Evolutionary conservation across 2,329 filamentous ascomycete genomes (phyloP).

Genomic region (Podosphaera leucotricha): DNA sequence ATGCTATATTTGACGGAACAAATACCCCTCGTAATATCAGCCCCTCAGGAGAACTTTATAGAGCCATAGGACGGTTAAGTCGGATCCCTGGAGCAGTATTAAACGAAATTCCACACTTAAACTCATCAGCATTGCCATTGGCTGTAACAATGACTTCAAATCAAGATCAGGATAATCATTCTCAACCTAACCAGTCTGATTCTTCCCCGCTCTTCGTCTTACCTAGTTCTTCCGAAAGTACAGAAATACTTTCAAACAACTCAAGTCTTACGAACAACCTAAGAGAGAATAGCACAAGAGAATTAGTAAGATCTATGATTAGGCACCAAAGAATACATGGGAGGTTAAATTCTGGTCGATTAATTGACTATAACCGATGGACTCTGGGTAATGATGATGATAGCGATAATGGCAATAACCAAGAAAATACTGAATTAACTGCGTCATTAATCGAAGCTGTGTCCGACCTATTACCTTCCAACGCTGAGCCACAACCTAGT

Average conservation of each 20-base stretch:
- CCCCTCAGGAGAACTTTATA: conserved; percentile 21
- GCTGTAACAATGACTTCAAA: conserved; percentile 12
- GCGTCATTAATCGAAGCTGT: conserved; percentile 12
- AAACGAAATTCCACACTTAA: conserved; percentile 5
- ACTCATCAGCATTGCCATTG: neutral
- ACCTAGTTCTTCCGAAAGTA: neutral
- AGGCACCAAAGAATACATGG: neutral
- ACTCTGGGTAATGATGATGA: conserved; percentile 3
- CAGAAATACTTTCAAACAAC: neutral
- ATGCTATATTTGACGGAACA: conserved; percentile 19
- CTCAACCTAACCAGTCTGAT: conserved; percentile 4
- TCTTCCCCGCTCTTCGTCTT: conserved; percentile 10
- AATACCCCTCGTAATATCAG: conserved; percentile 18
- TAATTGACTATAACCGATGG: conserved; percentile 12
- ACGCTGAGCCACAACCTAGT: conserved; percentile 8
- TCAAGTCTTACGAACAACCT: no score
- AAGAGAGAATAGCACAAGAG: no score
- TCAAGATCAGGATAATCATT: conserved; percentile 3
- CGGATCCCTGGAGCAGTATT: conserved; percentile 10
- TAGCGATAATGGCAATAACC: conserved; percentile 8
- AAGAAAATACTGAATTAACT: conserved; percentile 10
- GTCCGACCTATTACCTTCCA: conserved; percentile 7
- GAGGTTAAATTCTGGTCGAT: conserved; percentile 12
- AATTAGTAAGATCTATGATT: neutral
- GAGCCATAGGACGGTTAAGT: conserved; percentile 21